A percentile compares a stretch with the other conserved stretches of the same genome.
These are phyloP conservation scores for Phytophthora quininea DNA, from an alignment of 352 stramenopile genomes.

Conservation along the genomic window DNA sequence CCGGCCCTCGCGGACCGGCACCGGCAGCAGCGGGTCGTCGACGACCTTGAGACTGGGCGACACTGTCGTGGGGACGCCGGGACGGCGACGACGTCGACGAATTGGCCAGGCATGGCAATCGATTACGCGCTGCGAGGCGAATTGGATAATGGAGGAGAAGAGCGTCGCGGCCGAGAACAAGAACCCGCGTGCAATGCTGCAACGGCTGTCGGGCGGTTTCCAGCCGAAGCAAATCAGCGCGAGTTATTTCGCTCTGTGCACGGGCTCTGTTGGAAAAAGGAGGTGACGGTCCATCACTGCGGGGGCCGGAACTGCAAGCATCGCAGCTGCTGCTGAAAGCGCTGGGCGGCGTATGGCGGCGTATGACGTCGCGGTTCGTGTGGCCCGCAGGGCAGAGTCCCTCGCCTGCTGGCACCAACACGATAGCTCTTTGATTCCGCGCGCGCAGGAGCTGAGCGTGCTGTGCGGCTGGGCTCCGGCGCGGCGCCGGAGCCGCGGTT, in stretches of 20 bases:
- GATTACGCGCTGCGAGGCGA: constrained; percentile 19
- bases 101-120: constrained; percentile 35
- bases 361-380: constrained; percentile 5
- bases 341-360: constrained; percentile 20
- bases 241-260: constrained; percentile 18
- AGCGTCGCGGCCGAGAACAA: constrained; percentile 9
- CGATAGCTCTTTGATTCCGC: constrained; percentile 22
- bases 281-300: constrained; percentile 15
- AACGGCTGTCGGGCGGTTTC: constrained; percentile 35
- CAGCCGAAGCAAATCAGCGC: constrained; percentile 14
- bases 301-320: constrained; percentile 23
- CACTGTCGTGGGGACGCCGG: constrained; percentile 25
- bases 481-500: neutral
- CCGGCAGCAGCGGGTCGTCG: constrained; percentile 15
- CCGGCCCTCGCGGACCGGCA: constrained; percentile 36
- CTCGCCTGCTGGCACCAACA: neutral
- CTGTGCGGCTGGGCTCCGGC: neutral
- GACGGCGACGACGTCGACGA: constrained; percentile 26
- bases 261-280: constrained; percentile 31
- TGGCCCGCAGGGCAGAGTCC: constrained; percentile 19
- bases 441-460: neutral
- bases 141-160: constrained; percentile 33
- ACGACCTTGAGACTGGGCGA: constrained; percentile 27
- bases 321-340: constrained; percentile 25
- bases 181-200: constrained; percentile 30